Evolutionary conservation across 495 filamentous ascomycete genomes (phyloP).

Genomic region (Choiromyces venosus): DNA sequence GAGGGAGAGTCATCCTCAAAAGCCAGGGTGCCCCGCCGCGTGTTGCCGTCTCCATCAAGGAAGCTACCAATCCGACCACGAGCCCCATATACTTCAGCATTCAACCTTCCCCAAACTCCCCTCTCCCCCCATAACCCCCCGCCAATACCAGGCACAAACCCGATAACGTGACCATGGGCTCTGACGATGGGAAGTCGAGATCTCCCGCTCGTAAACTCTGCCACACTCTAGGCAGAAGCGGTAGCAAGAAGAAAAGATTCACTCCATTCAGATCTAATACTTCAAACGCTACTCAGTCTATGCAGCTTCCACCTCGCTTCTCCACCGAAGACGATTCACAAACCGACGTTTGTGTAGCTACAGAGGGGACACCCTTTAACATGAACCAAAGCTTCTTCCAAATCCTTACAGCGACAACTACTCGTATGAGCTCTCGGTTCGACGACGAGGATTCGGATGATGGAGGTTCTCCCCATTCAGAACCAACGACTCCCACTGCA

Average conservation of each 20-base stretch:
- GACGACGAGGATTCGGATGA: slow-evolving; percentile 78
- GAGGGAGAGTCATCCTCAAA: slow-evolving; percentile 18
- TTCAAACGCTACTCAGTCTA: slow-evolving; percentile 23
- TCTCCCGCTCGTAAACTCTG: slow-evolving; percentile 7
- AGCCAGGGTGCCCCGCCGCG: slow-evolving; percentile 13
- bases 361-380: slow-evolving; percentile 46
- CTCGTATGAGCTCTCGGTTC: slow-evolving; percentile 73
- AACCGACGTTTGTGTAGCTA: slow-evolving; percentile 35
- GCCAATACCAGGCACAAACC: slow-evolving; percentile 13
- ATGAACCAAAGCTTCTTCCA: slow-evolving; percentile 96
- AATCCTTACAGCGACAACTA: slow-evolving; percentile 84
- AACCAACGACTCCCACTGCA: slow-evolving; percentile 11
- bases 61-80: slow-evolving; percentile 10
- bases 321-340: slow-evolving; percentile 29
- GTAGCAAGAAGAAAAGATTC: slow-evolving; percentile 15
- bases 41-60: slow-evolving; percentile 9
- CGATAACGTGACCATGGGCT: background rate
- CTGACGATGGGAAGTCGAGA: slow-evolving; percentile 16
- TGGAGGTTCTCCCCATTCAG: slow-evolving; percentile 44
- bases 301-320: slow-evolving; percentile 37
- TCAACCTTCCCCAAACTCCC: slow-evolving; percentile 8
- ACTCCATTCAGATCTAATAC: slow-evolving; percentile 18
- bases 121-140: background rate
- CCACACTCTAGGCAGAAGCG: slow-evolving; percentile 14
- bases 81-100: slow-evolving; percentile 1